Evolutionary conservation across 176 grass and related monocot genomes (phyloP), one percentile per base, ranked within the genome.

Genomic region (Musa troglodytarum): DNA sequence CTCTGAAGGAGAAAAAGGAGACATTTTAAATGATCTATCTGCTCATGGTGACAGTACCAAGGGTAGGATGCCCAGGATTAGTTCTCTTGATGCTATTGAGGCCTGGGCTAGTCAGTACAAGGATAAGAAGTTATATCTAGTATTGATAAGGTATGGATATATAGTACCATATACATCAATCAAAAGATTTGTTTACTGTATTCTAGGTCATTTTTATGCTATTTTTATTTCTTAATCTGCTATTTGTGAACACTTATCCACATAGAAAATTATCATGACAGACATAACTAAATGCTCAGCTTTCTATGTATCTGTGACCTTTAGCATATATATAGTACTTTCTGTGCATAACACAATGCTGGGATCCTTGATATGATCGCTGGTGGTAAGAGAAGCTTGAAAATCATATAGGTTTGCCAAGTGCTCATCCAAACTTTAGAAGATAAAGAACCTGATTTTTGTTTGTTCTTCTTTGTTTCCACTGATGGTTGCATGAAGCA

Each of bases 1-100:
- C 11, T 92, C 88, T 78, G 90, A 92, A 83, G 89, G 85, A 49
- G 89, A 92, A 81, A 92, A 92, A 76, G 88, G 85, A 75, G 88
- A 90, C 63, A 66, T 78, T 78, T 80, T 74, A 16, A 83, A 85
- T 72, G 89, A 92, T 83, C 71, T 84, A 53, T 88, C 89, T 58
- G 85, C 89, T 11, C 87, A 92, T 81, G 89, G 89, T 73, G 89
- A 92, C 71, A 85, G 65, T 70, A 85, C 83, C 34, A 78, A 80
- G 82, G 80, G 85, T 13, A 76, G 77, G 81, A 83, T 86, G 54
- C 83, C 77, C 11, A 92, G 87, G 71, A 88, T 86, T 56, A 88
- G 71, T 81, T 92, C 85, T 53, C 54, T 85, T 76, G 89, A 88
- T 73, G 86, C 82, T 69, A 74, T 88, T 68, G 86, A 84, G 74